Percentiles rank a stretch among this genome's conserved stretches.
These are phyloP conservation scores for Jackrogersella multiformis DNA, from an alignment of 495 filamentous ascomycete species.

Conservation along the genomic window DNA sequence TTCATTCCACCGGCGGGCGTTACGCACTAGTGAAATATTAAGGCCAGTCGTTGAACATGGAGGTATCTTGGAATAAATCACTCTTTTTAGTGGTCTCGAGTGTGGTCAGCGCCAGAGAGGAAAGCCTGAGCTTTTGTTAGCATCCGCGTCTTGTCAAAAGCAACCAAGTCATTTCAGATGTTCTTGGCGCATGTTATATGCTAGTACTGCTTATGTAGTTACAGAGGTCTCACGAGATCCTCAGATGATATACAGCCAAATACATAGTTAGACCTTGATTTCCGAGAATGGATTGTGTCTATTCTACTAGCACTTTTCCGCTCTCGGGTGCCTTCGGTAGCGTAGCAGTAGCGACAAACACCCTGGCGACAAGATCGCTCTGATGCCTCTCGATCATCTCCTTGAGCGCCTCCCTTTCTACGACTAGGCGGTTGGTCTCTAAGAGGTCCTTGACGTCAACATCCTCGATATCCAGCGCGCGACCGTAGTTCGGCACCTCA, in stretches of 20 bases:
- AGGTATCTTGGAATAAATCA: no score
- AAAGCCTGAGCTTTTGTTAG: no score
- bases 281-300: background rate
- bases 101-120: no score
- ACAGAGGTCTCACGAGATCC: constrained; percentile 16
- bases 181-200: background rate
- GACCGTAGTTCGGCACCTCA: constrained; percentile 69
- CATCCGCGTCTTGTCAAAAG: no score
- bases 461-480: constrained; percentile 71
- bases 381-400: constrained; percentile 77
- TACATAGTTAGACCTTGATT: background rate
- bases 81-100: no score
- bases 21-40: background rate
- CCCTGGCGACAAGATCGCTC: constrained; percentile 68
- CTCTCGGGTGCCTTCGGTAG: constrained; percentile 24
- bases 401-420: constrained; percentile 84
- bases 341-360: constrained; percentile 38
- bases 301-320: constrained; percentile 40
- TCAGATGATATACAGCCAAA: constrained; percentile 30
- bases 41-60: background rate
- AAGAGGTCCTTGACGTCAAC: constrained; percentile 95
- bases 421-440: constrained; percentile 82
- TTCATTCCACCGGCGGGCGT: no score
- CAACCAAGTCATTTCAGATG: no score
- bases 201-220: constrained; percentile 14